These are phyloP conservation scores for Knoxdaviesia capensis DNA, from an alignment of 2,329 filamentous ascomycete species.

Conservation along the genomic window DNA sequence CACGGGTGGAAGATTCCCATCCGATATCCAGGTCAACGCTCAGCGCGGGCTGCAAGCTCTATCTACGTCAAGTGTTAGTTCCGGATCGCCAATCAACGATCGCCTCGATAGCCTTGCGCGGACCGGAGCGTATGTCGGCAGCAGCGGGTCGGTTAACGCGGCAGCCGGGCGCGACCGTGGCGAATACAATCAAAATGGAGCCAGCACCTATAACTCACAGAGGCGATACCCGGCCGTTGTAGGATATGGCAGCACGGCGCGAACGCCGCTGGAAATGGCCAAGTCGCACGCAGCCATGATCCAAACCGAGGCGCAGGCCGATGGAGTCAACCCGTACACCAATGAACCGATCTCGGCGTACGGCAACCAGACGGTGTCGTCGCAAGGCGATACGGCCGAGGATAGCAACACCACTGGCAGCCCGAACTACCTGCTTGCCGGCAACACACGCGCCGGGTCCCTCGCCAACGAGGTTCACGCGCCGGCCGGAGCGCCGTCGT, in stretches of 20 bases:
- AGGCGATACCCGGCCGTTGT: slow-evolving; percentile 5
- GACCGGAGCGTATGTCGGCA: background rate
- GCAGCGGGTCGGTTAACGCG: background rate
- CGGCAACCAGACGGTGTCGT: slow-evolving; percentile 4
- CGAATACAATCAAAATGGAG: background rate
- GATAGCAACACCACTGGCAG: too few species aligned
- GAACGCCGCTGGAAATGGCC: slow-evolving; percentile 24
- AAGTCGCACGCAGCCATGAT: slow-evolving; percentile 29
- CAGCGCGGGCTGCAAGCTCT: slow-evolving; percentile 62
- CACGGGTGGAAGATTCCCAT: slow-evolving; percentile 91
- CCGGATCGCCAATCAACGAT: slow-evolving; percentile 19
- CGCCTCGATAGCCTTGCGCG: background rate
- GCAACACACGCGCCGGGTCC: slow-evolving; percentile 6
- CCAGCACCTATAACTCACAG: background rate
- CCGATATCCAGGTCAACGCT: slow-evolving; percentile 68
- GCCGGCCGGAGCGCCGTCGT: background rate
- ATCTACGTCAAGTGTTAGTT: slow-evolving; percentile 68
- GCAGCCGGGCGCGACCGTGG: background rate
- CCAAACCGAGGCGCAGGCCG: slow-evolving; percentile 27
- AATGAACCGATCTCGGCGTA: slow-evolving; percentile 16
- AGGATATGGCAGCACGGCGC: slow-evolving; percentile 25
- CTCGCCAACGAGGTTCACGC: slow-evolving; percentile 4
- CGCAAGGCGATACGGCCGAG: background rate
- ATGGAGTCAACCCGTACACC: slow-evolving; percentile 38
- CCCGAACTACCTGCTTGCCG: slow-evolving; percentile 3